Percentiles rank a stretch among this genome's conserved stretches.
Evolutionary conservation across 441 rosid species (phyloP).

Genomic region (Breynia disticha): DNA sequence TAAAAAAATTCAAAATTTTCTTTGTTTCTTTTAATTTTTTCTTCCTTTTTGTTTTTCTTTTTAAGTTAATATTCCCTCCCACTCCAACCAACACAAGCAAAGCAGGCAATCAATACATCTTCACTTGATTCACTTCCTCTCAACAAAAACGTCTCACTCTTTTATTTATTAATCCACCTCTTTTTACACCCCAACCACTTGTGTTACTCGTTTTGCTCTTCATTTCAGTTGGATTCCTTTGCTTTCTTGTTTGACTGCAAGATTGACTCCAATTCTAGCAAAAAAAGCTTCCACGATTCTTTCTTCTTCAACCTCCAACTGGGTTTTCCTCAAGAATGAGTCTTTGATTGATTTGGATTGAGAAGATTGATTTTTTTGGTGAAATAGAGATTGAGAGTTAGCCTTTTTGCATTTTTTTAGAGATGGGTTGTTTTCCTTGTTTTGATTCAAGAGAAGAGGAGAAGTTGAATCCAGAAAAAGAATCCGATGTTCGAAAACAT

Average conservation of each 20-base stretch:
- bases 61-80: background rate
- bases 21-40: background rate
- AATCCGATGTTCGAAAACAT: slow-evolving; percentile 44
- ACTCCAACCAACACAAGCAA: no score
- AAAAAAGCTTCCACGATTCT: background rate
- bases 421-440: slow-evolving; percentile 93
- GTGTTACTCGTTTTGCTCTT: no score
- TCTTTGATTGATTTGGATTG: background rate
- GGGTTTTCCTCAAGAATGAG: background rate
- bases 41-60: no score
- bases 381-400: no score
- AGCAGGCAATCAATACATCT: no score
- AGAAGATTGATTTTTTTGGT: slow-evolving; percentile 5
- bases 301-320: background rate
- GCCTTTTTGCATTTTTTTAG: no score
- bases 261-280: background rate
- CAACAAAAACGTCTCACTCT: no score
- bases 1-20: no score
- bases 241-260: slow-evolving; percentile 2
- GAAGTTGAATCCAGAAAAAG: slow-evolving; percentile 51
- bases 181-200: no score
- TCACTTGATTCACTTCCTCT: no score
- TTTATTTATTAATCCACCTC: no score
- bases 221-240: background rate
- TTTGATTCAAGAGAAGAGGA: slow-evolving; percentile 77